A percentile compares a stretch with the other conserved stretches of the same genome.
Evolutionary conservation across 2,329 filamentous ascomycete species (phyloP).

Genomic region (Calonectria pteridis): DNA sequence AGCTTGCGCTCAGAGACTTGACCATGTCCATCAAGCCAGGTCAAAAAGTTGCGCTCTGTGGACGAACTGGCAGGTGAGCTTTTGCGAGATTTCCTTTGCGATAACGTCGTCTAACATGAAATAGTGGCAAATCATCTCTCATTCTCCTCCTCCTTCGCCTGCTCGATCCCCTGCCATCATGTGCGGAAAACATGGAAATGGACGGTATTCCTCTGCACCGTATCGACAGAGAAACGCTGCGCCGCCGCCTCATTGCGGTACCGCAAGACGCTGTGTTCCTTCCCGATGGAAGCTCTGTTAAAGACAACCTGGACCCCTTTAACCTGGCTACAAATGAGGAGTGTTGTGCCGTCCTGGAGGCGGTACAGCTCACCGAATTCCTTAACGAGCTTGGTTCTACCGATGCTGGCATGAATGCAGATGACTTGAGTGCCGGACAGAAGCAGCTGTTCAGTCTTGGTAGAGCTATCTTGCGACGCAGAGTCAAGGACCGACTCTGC

Average conservation of each 20-base stretch:
- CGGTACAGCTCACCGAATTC: constrained; percentile 47
- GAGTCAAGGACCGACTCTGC: not conserved
- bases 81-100: not conserved
- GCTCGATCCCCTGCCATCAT: constrained; percentile 49
- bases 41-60: constrained; percentile 40
- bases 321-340: constrained; percentile 43
- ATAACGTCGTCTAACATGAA: not conserved
- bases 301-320: constrained; percentile 55
- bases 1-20: not conserved
- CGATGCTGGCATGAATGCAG: constrained; percentile 52
- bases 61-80: constrained; percentile 41
- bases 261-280: constrained; percentile 66
- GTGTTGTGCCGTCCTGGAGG: constrained; percentile 45
- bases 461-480: constrained; percentile 63
- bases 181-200: constrained; percentile 43
- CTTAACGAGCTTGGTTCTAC: constrained; percentile 45
- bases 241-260: constrained; percentile 60
- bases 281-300: constrained; percentile 43
- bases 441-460: constrained; percentile 73
- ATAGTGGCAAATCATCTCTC: constrained; percentile 57
- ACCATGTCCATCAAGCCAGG: constrained; percentile 33
- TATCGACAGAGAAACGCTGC: constrained; percentile 56
- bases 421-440: constrained; percentile 66
- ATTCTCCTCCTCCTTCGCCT: constrained; percentile 55
- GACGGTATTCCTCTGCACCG: constrained; percentile 53